Conservation (phyloP, 768 basidiomycete genomes). For the Suillus placidus region DNA sequence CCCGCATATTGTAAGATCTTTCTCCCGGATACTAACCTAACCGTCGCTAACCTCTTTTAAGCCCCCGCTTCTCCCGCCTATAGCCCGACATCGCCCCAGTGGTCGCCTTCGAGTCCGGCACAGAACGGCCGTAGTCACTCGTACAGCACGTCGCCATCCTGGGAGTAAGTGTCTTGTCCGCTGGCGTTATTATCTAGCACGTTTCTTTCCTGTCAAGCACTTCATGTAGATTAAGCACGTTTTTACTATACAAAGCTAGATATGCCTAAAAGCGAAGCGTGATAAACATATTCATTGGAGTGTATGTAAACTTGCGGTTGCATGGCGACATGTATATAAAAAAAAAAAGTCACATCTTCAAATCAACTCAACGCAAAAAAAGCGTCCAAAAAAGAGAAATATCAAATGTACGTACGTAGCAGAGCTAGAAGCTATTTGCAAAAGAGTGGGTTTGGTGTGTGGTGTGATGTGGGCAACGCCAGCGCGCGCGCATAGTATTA, state of each 20-base stretch:
- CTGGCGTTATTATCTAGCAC: conserved; percentile 24
- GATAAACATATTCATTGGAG: conserved; percentile 3
- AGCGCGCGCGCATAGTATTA: conserved; percentile 36
- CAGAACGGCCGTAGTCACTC: conserved; percentile 50
- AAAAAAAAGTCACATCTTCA: background rate
- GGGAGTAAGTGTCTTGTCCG: conserved; percentile 41
- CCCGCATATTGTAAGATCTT: conserved; percentile 74
- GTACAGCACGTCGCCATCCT: conserved; percentile 54
- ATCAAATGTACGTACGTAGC: conserved; percentile 14
- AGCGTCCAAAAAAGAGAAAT: conserved; percentile 16
- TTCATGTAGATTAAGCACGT: conserved; percentile 39
- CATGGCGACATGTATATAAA: conserved; percentile 2
- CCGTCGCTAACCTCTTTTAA: conserved; percentile 28
- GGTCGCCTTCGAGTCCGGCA: conserved; percentile 82
- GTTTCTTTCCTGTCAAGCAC: conserved; percentile 29
- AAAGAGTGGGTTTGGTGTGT: conserved; percentile 12
- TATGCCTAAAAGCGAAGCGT: conserved; percentile 8
- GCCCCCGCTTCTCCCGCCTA: conserved; percentile 86
- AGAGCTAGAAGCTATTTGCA: conserved; percentile 12
- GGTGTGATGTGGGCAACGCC: conserved; percentile 13
- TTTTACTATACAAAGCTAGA: conserved; percentile 28
- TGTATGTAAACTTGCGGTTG: background rate
- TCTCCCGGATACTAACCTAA: conserved; percentile 17
- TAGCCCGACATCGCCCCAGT: conserved; percentile 82
- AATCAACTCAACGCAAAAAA: conserved; percentile 4